These are phyloP conservation scores for Albifimbria verrucaria DNA, from an alignment of 2,329 filamentous ascomycete species.

Conservation along the genomic window DNA sequence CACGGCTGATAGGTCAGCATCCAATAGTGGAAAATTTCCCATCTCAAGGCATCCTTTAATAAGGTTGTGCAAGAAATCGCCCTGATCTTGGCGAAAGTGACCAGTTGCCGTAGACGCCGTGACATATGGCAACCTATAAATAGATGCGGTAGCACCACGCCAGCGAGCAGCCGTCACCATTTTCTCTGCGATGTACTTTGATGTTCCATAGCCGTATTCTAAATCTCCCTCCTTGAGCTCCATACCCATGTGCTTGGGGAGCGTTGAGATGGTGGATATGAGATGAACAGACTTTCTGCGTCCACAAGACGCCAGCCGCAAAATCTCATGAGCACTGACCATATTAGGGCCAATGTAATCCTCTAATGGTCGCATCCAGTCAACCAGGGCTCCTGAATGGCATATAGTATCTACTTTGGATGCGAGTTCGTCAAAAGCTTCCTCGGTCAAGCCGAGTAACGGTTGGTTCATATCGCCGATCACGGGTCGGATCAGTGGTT, in stretches of 20 bases:
- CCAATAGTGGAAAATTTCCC: conserved; percentile 3
- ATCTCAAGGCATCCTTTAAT: conserved; percentile 10
- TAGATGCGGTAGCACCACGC: conserved; percentile 9
- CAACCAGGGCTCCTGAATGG: conserved; percentile 12
- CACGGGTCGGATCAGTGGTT: conserved; percentile 4
- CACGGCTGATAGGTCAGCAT: conserved; percentile 9
- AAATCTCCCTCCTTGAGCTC: conserved; percentile 7
- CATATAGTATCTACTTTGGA: conserved; percentile 10
- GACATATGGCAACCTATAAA: conserved; percentile 5
- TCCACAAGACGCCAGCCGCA: conserved; percentile 4
- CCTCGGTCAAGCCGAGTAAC: not conserved
- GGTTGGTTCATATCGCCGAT: conserved; percentile 10
- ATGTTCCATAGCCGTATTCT: conserved; percentile 13
- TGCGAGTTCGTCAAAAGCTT: conserved; percentile 2
- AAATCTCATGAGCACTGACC: conserved; percentile 11
- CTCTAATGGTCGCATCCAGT: conserved; percentile 13
- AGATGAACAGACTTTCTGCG: conserved; percentile 8
- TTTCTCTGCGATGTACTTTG: conserved; percentile 11
- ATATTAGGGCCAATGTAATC: conserved; percentile 13
- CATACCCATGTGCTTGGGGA: conserved; percentile 9
- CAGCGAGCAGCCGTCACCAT: conserved; percentile 13
- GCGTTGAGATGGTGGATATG: conserved; percentile 10
- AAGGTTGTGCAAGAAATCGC: conserved; percentile 14
- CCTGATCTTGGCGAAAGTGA: conserved; percentile 11
- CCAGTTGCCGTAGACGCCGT: conserved; percentile 10